A percentile compares a stretch with the other conserved stretches of the same genome.
These are phyloP conservation scores for Fusarium papillatum DNA, from an alignment of 2,329 filamentous ascomycete genomes.

Conservation along the genomic window DNA sequence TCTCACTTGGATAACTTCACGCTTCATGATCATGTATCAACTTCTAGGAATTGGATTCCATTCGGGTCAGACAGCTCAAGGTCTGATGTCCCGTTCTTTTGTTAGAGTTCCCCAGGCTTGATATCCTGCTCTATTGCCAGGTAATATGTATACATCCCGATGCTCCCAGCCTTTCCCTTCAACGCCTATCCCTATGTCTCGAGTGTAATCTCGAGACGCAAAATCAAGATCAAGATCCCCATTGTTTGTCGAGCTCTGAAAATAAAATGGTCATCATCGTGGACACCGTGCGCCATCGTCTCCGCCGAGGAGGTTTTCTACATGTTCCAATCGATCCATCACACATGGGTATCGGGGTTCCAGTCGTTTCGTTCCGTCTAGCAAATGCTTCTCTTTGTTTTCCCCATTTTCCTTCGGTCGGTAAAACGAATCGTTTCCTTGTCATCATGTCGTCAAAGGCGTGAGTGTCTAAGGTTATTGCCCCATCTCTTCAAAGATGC, in stretches of 20 bases:
- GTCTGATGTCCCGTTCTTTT: neutral
- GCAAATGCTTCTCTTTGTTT: conserved; percentile 34
- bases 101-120: neutral
- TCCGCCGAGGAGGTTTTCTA: conserved; percentile 41
- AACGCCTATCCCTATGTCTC: conserved; percentile 29
- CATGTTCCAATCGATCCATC: conserved; percentile 37
- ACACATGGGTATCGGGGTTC: conserved; percentile 44
- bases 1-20: conserved; percentile 1
- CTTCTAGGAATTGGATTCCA: neutral
- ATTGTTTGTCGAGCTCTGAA: neutral
- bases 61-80: neutral
- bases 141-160: neutral
- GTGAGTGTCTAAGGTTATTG: conserved; percentile 35
- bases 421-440: conserved; percentile 16
- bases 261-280: conserved; percentile 39
- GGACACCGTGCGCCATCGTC: conserved; percentile 38
- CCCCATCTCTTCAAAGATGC: conserved; percentile 78
- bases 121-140: conserved; percentile 4
- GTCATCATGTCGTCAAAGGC: conserved; percentile 38
- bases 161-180: neutral
- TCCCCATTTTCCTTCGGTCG: conserved; percentile 13
- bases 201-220: neutral
- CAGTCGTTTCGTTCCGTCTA: conserved; percentile 35
- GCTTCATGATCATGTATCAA: neutral
- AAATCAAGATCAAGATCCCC: conserved; percentile 2